Base-by-base conservation (phyloP, 129 eudicot species). In the Saposhnikovia divaricata region DNA sequence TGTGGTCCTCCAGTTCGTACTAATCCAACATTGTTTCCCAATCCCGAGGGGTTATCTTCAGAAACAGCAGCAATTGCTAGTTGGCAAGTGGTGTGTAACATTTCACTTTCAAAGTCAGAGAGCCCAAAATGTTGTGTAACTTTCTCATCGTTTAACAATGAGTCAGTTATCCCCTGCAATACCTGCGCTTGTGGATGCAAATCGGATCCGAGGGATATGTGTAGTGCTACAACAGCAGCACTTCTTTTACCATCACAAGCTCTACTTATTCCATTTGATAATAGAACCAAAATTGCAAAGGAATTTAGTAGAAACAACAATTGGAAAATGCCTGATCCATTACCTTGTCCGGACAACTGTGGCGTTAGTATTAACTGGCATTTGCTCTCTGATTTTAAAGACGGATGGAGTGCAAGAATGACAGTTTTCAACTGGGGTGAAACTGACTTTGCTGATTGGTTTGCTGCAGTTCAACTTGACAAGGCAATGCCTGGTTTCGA, bases 311-410 rank as follows among this genome's bases (percentile, higher is more conserved):
- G 77, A 2, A 23, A 23, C 9, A 83, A 83, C 10, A 82, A 79
- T 39, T 5, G 78, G 74, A 46, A 71, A 45, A 37, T 89, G 78
- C 91, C 96, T 0, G 68, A 87, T 84, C 87, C 82, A 46, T 28
- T 89, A 83, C 96, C 96, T 0, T 91, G 93, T 79, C 80, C 87
- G 3, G 96, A 91, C 77, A 89, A 91, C 63, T 91, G 96, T 38
- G 91, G 93, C 3, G 84, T 91, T 4, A 91, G 93, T 70, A 86
- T 89, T 40, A 91, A 91, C 83, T 91, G 96, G 96, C 96, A 91
- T 78, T 61, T 91, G 51, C 84, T 87, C 31, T 79, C 90, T 0
- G 93, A 91, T 83, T 89, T 61, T 78, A 79, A 37, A 72, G 88
- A 50, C 0, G 93, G 96, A 37, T 89, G 96, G 96, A 89, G 87